Evolutionary conservation across 371 early-diverging fungal genomes (phyloP).

Genomic region (Apophysomyces trapeziformis): DNA sequence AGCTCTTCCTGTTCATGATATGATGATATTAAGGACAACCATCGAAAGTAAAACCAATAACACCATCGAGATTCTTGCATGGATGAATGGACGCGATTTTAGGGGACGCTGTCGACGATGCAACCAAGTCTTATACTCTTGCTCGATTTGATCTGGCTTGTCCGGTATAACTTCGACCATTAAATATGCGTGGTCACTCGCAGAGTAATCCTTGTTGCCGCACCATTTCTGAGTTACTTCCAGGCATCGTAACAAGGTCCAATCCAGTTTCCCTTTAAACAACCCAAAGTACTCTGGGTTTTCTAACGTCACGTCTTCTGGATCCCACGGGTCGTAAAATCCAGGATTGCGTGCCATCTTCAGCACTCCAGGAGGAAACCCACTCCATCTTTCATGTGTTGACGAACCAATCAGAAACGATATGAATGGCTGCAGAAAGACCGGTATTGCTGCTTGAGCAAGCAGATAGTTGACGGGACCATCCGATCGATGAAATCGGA

Average conservation of each 20-base stretch:
- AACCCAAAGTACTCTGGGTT: conserved; percentile 66
- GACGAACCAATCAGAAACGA: neutral
- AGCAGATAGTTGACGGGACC: conserved; percentile 51
- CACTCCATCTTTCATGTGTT: conserved; percentile 30
- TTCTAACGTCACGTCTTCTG: conserved; percentile 65
- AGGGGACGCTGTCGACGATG: conserved; percentile 17
- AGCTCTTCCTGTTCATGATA: neutral
- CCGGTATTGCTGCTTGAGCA: conserved; percentile 42
- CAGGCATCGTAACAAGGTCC: conserved; percentile 70
- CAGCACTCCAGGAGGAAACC: conserved; percentile 54
- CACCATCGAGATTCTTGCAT: neutral
- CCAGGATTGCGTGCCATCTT: conserved; percentile 70
- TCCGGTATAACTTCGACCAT: conserved; percentile 61
- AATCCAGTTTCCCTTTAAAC: conserved; percentile 79
- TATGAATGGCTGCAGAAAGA: conserved; percentile 15
- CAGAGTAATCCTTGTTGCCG: conserved; percentile 68
- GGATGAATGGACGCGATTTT: neutral
- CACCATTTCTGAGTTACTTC: conserved; percentile 53
- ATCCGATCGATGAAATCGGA: conserved; percentile 47
- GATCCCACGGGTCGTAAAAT: conserved; percentile 77
- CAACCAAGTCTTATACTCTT: conserved; percentile 10
- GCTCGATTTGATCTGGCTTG: conserved; percentile 15
- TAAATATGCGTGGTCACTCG: conserved; percentile 79
- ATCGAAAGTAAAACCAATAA: neutral
- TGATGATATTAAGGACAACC: neutral